Base-by-base conservation (phyloP, 495 filamentous ascomycete genomes). In the Cladorrhinum samala region DNA sequence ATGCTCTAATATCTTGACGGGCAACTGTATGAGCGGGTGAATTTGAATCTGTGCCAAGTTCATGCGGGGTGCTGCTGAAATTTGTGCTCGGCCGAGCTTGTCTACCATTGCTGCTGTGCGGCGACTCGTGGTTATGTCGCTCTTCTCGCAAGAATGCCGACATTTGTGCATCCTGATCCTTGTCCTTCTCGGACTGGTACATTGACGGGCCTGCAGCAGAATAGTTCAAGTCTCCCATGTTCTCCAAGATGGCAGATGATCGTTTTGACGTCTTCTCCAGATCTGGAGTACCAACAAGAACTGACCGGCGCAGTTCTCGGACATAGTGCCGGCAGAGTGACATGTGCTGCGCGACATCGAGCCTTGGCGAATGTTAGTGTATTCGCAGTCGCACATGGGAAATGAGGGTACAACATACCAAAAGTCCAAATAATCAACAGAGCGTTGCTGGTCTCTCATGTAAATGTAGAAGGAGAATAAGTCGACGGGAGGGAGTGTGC, bases 381-480 rank as follows among this genome's bases (percentile, higher is more conserved):
- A 13, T 45, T 16, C 18, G 24, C 23, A 37, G 45, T 25, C 14
- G 24, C 24, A 19, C 43, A 43, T 5, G 24, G 17, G 17, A 46
- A 23, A 16, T 6, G 2, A 50, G 38, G 3, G 43, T 16, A 54
- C 37, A 44, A 65, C 76, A 20, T 75, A 98, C 93, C 94, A 99
- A 70, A 99, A 99, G 68, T 99, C 93, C 13, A 99, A 76, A 61
- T 97, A 97, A 62, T 99, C 93, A 8, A 99, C 91, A 3, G 92
- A 95, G 66, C 92, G 82, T 66, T 97, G 91, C 72, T 96, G 91
- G 68, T 99, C 94, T 52, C 93, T 81, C 93, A 99, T 99, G 71
- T 95, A 99, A 62, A 99, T 97, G 76, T 97, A 97, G 77, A 97
- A 97, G 2, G 91, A 95, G 74, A 93, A 97, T 9, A 99, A 80